Conservation (phyloP, 352 stramenopile species). For the Pythium brachiatum region DNA sequence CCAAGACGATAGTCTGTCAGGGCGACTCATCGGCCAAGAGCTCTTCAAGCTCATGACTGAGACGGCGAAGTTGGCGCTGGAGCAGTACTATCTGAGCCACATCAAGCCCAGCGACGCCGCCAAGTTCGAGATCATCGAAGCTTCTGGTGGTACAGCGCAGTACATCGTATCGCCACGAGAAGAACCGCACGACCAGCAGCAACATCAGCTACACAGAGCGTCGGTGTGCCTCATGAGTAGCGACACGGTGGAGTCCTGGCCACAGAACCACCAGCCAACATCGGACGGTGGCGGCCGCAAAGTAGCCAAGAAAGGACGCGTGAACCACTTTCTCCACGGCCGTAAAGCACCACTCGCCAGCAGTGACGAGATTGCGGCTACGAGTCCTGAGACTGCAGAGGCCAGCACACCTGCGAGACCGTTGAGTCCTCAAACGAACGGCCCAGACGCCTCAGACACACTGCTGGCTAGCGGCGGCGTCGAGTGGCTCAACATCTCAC, state of each 20-base stretch:
- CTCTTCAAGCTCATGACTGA: slow-evolving; percentile 68
- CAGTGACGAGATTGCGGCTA: not conserved
- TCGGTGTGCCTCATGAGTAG: slow-evolving; percentile 54
- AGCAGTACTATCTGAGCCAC: slow-evolving; percentile 65
- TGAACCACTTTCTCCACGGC: slow-evolving; percentile 66
- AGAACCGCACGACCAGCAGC: slow-evolving; percentile 24
- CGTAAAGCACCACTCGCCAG: slow-evolving; percentile 10
- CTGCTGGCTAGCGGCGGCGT: slow-evolving; percentile 31
- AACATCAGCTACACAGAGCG: slow-evolving; percentile 11
- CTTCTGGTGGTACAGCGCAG: slow-evolving; percentile 11
- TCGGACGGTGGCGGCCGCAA: slow-evolving; percentile 53
- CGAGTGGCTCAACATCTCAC: slow-evolving; percentile 66
- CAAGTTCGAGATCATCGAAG: slow-evolving; percentile 47
- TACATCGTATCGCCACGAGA: slow-evolving; percentile 15
- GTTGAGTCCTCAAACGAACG: slow-evolving; percentile 13
- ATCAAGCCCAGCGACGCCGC: slow-evolving; percentile 43
- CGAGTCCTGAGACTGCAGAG: not conserved
- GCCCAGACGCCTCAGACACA: slow-evolving; percentile 6
- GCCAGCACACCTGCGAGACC: not conserved
- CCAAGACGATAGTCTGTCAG: slow-evolving; percentile 61
- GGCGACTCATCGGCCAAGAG: slow-evolving; percentile 57
- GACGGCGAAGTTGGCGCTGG: slow-evolving; percentile 68
- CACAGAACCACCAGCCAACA: slow-evolving; percentile 50
- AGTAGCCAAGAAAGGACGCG: slow-evolving; percentile 47
- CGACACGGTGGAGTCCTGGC: slow-evolving; percentile 56